Percentiles rank a stretch among this genome's conserved stretches.
Conservation (phyloP, 495 filamentous ascomycete species). For the Aspergillus leporis region DNA sequence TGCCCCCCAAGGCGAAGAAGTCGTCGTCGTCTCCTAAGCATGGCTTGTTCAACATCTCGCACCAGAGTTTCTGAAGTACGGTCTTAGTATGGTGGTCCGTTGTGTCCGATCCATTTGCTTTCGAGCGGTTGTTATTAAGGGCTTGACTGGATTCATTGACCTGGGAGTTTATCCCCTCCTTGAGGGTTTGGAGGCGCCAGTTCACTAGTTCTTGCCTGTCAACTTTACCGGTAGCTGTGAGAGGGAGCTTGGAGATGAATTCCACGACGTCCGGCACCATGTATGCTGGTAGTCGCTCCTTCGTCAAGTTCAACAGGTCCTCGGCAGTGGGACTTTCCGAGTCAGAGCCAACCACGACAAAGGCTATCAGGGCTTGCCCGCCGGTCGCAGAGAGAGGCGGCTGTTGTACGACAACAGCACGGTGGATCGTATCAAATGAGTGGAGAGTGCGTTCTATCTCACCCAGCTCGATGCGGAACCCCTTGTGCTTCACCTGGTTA, state of each 20-base stretch:
- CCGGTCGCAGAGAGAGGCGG: neutral
- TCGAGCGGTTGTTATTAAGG: too few species aligned
- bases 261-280: conserved; percentile 5
- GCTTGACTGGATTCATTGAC: too few species aligned
- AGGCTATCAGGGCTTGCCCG: conserved; percentile 2
- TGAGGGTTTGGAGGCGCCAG: neutral
- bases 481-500: conserved; percentile 7
- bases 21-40: conserved; percentile 5
- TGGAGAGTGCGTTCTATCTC: conserved; percentile 9
- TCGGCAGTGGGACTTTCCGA: neutral
- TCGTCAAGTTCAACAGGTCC: neutral
- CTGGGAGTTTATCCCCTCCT: neutral
- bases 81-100: too few species aligned
- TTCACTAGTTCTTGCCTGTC: conserved; percentile 4
- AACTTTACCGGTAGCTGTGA: conserved; percentile 6
- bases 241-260: neutral
- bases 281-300: conserved; percentile 1
- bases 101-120: too few species aligned
- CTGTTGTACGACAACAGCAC: neutral
- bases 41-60: neutral
- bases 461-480: conserved; percentile 9
- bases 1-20: conserved; percentile 1
- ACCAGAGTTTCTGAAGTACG: conserved; percentile 1
- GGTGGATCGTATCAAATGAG: neutral
- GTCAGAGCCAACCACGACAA: neutral